Percentiles rank a stretch among this genome's conserved stretches.
These are phyloP conservation scores for Clonostachys rhizophaga DNA, from an alignment of 2,329 filamentous ascomycete genomes.

Conservation along the genomic window DNA sequence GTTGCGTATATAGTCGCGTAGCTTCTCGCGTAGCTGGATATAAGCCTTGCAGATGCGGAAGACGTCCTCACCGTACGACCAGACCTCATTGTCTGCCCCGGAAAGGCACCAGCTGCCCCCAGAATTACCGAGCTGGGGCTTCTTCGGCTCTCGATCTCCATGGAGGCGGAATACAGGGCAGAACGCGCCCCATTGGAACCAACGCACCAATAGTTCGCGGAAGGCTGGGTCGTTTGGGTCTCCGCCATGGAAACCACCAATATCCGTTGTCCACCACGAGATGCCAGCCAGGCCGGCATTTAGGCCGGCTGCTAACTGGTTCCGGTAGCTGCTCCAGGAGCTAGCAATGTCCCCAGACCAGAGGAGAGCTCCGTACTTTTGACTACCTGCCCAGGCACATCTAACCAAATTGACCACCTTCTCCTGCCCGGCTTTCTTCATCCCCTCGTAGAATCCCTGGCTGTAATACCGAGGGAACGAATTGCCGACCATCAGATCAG, in stretches of 20 bases:
- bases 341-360: slow-evolving; percentile 66
- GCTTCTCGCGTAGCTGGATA: slow-evolving; percentile 49
- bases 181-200: slow-evolving; percentile 67
- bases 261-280: slow-evolving; percentile 68
- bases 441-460: slow-evolving; percentile 55
- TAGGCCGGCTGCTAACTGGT: slow-evolving; percentile 58
- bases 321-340: slow-evolving; percentile 54
- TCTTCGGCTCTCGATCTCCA: slow-evolving; percentile 57
- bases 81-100: slow-evolving; percentile 59
- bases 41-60: slow-evolving; percentile 58
- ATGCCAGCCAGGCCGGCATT: slow-evolving; percentile 63
- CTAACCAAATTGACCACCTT: slow-evolving; percentile 52
- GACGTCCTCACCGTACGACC: slow-evolving; percentile 58
- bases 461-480: slow-evolving; percentile 56
- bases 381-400: slow-evolving; percentile 48
- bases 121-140: slow-evolving; percentile 21
- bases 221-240: slow-evolving; percentile 50
- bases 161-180: slow-evolving; percentile 65
- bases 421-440: slow-evolving; percentile 42
- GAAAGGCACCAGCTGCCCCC: slow-evolving; percentile 35
- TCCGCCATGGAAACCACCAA: slow-evolving; percentile 66
- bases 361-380: slow-evolving; percentile 60
- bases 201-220: slow-evolving; percentile 59
- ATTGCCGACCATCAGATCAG: slow-evolving; percentile 44
- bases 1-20: slow-evolving; percentile 51